phyloP scores from a whole-genome alignment of 2,329 filamentous ascomycete species.

The Bipolaris zeicola region DNA sequence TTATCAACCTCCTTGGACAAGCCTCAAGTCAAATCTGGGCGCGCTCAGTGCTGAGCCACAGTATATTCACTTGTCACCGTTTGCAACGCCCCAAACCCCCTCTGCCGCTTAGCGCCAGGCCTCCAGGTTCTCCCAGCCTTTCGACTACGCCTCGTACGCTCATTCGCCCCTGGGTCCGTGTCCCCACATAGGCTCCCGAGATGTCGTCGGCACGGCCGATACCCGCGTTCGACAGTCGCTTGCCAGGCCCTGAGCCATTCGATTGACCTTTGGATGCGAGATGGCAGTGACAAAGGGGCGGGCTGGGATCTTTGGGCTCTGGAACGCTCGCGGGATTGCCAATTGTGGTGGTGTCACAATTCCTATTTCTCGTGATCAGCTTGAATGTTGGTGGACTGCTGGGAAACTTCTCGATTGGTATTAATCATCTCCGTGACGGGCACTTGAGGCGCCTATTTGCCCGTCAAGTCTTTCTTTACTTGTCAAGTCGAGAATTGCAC shows the following conservation, averaged over 20 bases:
- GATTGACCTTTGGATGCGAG: background rate
- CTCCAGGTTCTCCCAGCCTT: background rate
- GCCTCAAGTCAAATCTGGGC: background rate
- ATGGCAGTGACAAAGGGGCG: background rate
- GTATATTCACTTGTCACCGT: background rate
- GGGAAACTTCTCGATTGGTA: background rate
- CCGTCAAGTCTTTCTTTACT: background rate
- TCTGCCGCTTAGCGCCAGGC: constrained; percentile 1
- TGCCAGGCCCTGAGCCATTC: background rate
- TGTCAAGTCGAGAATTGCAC: background rate
- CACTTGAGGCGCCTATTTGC: background rate
- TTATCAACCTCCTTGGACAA: background rate
- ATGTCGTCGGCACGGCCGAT: background rate
- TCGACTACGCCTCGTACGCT: background rate
- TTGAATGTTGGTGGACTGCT: no score
- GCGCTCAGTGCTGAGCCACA: background rate
- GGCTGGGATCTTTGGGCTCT: background rate
- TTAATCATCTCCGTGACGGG: background rate
- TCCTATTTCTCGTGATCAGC: no score
- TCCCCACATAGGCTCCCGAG: background rate
- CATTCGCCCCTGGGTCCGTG: background rate
- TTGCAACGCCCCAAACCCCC: background rate
- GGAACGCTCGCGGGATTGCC: background rate
- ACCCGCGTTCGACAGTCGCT: background rate
- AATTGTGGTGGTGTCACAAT: background rate